Evolutionary conservation across 1,284 basidiomycete species (phyloP).

Genomic region (Cryptococcus amylolentus): DNA sequence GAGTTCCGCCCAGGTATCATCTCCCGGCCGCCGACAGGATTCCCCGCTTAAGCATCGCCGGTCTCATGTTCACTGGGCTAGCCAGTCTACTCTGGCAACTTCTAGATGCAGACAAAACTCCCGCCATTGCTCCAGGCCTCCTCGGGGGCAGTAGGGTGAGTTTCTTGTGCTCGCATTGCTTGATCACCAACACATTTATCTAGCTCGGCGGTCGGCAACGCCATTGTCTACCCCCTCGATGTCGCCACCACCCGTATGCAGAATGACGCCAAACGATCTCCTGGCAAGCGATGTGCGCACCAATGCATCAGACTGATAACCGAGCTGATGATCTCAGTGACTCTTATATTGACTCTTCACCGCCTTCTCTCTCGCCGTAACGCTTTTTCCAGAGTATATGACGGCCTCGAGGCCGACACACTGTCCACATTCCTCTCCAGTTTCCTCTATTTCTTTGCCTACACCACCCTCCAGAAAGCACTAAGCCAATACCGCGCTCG

Average conservation of each 20-base stretch:
- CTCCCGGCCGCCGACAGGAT: no score
- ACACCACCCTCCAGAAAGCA: slow-evolving; percentile 35
- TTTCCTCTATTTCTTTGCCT: slow-evolving; percentile 48
- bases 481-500: slow-evolving; percentile 12
- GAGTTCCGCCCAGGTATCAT: no score
- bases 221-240: slow-evolving; percentile 53
- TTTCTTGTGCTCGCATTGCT: not conserved
- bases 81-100: no score
- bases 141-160: slow-evolving; percentile 48
- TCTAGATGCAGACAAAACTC: slow-evolving; percentile 33
- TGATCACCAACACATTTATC: not conserved
- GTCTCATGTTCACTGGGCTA: no score
- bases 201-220: slow-evolving; percentile 49
- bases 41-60: no score
- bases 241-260: slow-evolving; percentile 50
- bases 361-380: slow-evolving; percentile 20
- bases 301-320: not conserved
- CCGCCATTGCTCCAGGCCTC: slow-evolving; percentile 52
- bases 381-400: slow-evolving; percentile 36
- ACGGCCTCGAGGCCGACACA: slow-evolving; percentile 48
- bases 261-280: slow-evolving; percentile 11
- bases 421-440: slow-evolving; percentile 49
- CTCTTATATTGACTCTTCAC: slow-evolving; percentile 21
- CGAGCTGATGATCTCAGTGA: slow-evolving; percentile 11
- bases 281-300: slow-evolving; percentile 20